Evolutionary conservation across 805 yeast species (phyloP), one percentile per base, ranked within the genome.

Genomic region (Kregervanrija pseudodelftensis): DNA sequence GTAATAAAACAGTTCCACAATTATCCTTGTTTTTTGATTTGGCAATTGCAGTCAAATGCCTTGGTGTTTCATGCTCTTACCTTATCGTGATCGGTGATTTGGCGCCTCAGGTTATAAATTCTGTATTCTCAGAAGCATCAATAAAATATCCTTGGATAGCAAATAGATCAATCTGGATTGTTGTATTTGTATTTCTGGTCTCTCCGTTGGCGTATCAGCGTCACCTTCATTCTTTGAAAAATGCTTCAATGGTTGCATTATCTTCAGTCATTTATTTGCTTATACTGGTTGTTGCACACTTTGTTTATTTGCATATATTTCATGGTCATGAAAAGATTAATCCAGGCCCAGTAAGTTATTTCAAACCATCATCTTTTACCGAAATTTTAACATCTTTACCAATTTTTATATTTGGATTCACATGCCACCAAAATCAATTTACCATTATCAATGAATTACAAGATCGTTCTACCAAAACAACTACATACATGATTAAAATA

Each of bases 391-490:
- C 84, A 17, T 79, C 93, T 10, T 79, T 90, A 60, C 95, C 97
- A n/a, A 85, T 90, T 50, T 81, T 89, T 53, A 91, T 91, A 11
- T 90, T 91, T 69, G 96, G 96, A 0, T 91, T 80, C 64, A 91
- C 98, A 0, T 93, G 97, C 56, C 97, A 91, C 59, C 97, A 91
- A 63, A 91, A 91, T 65, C 87, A 87, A 88, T 88, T 87, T 56
- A 79, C 95, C 1, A 77, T 90, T 44, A 76, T 89, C 44, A 91
- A 90, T 56, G 98, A 91, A 65, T 73, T 90, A 30, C 64, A 62
- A 30, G 79, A 79, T 52, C 74, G 73, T 49, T 66, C 83, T 0
- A 65, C 75, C n/a, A 47, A 58, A 7, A 68, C 66, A 32, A 67
- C 80, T 48, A 65, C 69, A 45, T 63, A 56, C 14, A 70, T 86